Evolutionary conservation across 2,329 filamentous ascomycete species (phyloP), one percentile per base, ranked within the genome.

Genomic region (Clarireedia monteithiana): DNA sequence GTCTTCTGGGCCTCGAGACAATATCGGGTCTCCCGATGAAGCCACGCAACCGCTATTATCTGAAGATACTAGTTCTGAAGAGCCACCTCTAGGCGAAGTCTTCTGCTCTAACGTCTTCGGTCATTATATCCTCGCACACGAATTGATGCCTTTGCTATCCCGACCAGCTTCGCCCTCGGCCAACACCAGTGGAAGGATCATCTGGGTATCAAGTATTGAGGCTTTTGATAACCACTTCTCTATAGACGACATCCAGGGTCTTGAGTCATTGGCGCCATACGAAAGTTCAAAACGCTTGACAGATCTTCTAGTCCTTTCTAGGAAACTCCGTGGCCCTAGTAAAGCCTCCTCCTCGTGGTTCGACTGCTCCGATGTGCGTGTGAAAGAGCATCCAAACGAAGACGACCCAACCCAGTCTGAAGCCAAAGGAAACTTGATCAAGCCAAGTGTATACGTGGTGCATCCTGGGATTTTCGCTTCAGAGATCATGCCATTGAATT

Each of bases 71-170:
- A 56, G 55, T 34, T 20, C 53, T 10, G 64, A 73, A 15, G 80
- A 84, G 57, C 84, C 86, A 0, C 73, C 75, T 5, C 74, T 99
- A 0, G 91, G 90, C 3, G 79, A 89, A 62, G 83, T 96, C 17
- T 99, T 97, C 69, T 87, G 86, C 69, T 86, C 92, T 50, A 97
- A 97, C 68, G 80, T 96, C 30, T 97, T 99, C 68, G 94, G 94
- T 0, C 94, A 99, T 73, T 97, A 99, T 69, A 74, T 96, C 66
- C 82, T 99, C 24, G 82, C 83, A 15, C 91, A 96, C 70, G 83
- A 86, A 67, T 78, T 97, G 10, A 79, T 87, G 62, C 86, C 89
- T 0, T 75, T 96, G 10, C 78, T 99, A 6, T 69, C 66, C 38
- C 62, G 56, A 9, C 61, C 65, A 17, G 58, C 63, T 26, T 62